A percentile compares a stretch with the other conserved stretches of the same genome.
These are phyloP conservation scores for Coffea canephora DNA, from an alignment of 257 asterid genomes.

Conservation along the genomic window DNA sequence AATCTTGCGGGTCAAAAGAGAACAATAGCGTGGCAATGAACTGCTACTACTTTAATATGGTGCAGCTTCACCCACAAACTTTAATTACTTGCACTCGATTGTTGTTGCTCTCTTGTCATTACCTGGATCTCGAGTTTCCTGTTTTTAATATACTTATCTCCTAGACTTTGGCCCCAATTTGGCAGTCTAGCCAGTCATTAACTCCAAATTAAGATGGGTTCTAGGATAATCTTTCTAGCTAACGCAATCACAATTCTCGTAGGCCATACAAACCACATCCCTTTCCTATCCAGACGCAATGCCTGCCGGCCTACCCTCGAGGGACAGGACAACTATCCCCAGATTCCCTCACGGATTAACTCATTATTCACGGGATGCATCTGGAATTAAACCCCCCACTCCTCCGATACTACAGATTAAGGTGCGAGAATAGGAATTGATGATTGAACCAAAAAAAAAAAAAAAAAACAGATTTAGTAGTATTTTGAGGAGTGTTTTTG, in stretches of 20 bases:
- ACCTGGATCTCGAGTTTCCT: not conserved
- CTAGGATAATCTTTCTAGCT: not conserved
- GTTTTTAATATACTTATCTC: not conserved
- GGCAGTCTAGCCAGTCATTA: not conserved
- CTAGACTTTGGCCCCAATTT: not conserved
- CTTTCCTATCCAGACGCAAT: not conserved
- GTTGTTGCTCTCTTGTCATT: not conserved
- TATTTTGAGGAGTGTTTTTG: not conserved
- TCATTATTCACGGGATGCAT: not conserved
- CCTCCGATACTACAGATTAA: too few relatives aligned
- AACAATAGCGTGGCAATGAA: not conserved
- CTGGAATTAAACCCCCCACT: too few relatives aligned
- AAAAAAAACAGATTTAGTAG: too few relatives aligned
- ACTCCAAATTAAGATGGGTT: not conserved
- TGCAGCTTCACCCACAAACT: not conserved
- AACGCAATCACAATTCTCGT: not conserved
- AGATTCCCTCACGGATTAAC: not conserved
- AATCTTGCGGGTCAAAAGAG: not conserved
- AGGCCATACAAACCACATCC: not conserved
- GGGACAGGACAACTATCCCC: not conserved
- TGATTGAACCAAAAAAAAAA: too few relatives aligned
- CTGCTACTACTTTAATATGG: not conserved
- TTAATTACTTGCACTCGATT: not conserved
- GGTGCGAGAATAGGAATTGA: too few relatives aligned
- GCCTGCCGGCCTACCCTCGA: not conserved